These are phyloP conservation scores for Byssothecium circinans DNA, from an alignment of 2,329 filamentous ascomycete genomes.

Conservation along the genomic window DNA sequence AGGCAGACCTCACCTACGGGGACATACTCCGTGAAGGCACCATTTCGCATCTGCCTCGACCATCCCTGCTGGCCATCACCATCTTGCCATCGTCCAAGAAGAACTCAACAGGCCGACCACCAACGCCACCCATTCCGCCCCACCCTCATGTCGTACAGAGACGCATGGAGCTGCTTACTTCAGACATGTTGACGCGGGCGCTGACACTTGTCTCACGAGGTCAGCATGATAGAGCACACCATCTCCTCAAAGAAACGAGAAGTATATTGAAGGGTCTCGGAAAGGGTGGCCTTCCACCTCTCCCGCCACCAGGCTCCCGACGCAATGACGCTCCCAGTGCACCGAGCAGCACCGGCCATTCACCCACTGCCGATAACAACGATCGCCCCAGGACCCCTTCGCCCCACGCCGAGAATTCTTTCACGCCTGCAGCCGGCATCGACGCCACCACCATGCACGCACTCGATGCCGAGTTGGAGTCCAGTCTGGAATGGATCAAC, in stretches of 20 bases:
- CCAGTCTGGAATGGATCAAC: slow-evolving; percentile 93
- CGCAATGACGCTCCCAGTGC: slow-evolving; percentile 45
- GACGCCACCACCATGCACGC: slow-evolving; percentile 80
- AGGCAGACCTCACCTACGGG: slow-evolving; percentile 90
- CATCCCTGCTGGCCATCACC: slow-evolving; percentile 90
- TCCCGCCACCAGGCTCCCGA: slow-evolving; percentile 63
- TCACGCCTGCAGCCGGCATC: slow-evolving; percentile 69
- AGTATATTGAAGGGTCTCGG: slow-evolving; percentile 94
- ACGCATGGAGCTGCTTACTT: slow-evolving; percentile 95
- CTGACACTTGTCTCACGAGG: slow-evolving; percentile 86
- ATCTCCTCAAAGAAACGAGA: slow-evolving; percentile 87
- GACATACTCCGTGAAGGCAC: slow-evolving; percentile 90
- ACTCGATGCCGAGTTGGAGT: slow-evolving; percentile 86
- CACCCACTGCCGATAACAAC: slow-evolving; percentile 42
- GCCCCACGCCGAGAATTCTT: slow-evolving; percentile 51
- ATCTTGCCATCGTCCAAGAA: slow-evolving; percentile 78
- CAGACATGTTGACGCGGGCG: slow-evolving; percentile 94
- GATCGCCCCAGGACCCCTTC: slow-evolving; percentile 43
- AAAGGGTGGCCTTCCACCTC: slow-evolving; percentile 89
- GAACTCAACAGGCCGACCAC: slow-evolving; percentile 57
- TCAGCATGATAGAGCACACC: slow-evolving; percentile 91
- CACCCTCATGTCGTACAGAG: slow-evolving; percentile 94
- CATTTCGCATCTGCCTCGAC: slow-evolving; percentile 80
- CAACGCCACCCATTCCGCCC: slow-evolving; percentile 77
- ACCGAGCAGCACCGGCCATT: slow-evolving; percentile 41